Evolutionary conservation across 108 stramenopile species (phyloP).

Genomic region (Cyclotella distinguenda): DNA sequence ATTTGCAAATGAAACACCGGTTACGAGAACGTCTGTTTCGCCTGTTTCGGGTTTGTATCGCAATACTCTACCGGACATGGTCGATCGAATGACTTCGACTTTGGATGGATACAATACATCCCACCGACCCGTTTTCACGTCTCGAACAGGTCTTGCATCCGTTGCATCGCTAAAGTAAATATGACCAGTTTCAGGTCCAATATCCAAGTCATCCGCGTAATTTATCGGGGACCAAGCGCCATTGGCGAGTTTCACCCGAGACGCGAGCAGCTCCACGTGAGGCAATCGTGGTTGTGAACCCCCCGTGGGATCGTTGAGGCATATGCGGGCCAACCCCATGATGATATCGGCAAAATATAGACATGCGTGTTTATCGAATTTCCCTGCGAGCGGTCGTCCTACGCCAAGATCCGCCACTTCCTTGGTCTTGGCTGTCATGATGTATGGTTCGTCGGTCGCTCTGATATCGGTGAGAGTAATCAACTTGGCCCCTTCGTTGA

Average conservation of each 20-base stretch:
- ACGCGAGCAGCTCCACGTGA: constrained; percentile 66
- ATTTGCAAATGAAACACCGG: constrained; percentile 61
- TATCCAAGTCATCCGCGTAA: constrained; percentile 64
- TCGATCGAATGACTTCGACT: constrained; percentile 53
- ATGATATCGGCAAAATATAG: constrained; percentile 72
- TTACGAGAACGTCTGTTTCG: constrained; percentile 52
- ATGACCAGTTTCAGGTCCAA: constrained; percentile 61
- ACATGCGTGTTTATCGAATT: constrained; percentile 53
- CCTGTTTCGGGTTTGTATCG: constrained; percentile 66
- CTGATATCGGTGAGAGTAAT: constrained; percentile 45
- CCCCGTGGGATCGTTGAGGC: constrained; percentile 3
- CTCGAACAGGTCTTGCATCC: constrained; percentile 46
- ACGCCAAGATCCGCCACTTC: constrained; percentile 54
- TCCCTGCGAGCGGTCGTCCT: constrained; percentile 63
- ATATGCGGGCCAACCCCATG: constrained; percentile 58
- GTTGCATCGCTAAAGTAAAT: constrained; percentile 76
- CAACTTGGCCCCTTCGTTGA: constrained; percentile 56
- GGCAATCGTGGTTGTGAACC: background rate
- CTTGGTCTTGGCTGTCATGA: constrained; percentile 42
- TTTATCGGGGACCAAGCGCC: constrained; percentile 45
- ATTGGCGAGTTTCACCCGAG: constrained; percentile 44
- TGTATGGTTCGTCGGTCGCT: constrained; percentile 14
- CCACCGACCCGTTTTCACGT: constrained; percentile 29
- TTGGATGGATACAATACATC: constrained; percentile 70
- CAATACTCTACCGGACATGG: constrained; percentile 55